Evolutionary conservation across 441 rosid species (phyloP), one percentile per base, ranked within the genome.

Genomic region (Euphorbia corollata): DNA sequence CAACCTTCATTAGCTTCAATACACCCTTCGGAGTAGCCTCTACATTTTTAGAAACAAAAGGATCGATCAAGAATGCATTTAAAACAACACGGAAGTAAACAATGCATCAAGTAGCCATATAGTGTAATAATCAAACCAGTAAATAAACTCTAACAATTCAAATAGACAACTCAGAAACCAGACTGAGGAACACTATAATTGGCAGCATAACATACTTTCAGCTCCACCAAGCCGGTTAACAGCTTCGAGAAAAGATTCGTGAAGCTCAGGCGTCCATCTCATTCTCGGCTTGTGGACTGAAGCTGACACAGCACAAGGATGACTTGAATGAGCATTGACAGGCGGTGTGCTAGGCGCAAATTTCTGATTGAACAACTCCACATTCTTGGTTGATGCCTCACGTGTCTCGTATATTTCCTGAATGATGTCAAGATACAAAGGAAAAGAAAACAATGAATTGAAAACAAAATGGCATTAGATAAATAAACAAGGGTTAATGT

Each of bases 241-340:
- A 18, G 97, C 90, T 63, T 83, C 91, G 3, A 90, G 68, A 80
- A 90, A 90, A 67, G 76, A 51, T 58, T 86, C 93, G 32, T 92
- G 98, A 69, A 90, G 93, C 76, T 88, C 93, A 67, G 96, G 93
- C 5, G 93, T 90, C 98, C 98, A 92, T 70, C 98, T 81, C 97
- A 90, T 92, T 71, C 97, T 85, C 51, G 89, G 84, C 74, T 87
- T 92, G 74, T 79, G 91, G 27, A 74, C 81, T 55, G 84, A 59
- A 13, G 85, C 71, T 41, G 85, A 62, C 19, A 70, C 81, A 34
- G 85, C 77, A 66, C 86, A 78, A 48, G 82, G 78, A 48, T 50
- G 86, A 67, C 81, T 71, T 59, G 81, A 73, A 80, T 75, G 79
- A 62, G 65, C 78, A 38, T 80, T 86, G 34, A 71, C 59, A 47